Base-by-base conservation (phyloP, 371 early-diverging fungal genomes). In the Capniomyces stellatus region DNA sequence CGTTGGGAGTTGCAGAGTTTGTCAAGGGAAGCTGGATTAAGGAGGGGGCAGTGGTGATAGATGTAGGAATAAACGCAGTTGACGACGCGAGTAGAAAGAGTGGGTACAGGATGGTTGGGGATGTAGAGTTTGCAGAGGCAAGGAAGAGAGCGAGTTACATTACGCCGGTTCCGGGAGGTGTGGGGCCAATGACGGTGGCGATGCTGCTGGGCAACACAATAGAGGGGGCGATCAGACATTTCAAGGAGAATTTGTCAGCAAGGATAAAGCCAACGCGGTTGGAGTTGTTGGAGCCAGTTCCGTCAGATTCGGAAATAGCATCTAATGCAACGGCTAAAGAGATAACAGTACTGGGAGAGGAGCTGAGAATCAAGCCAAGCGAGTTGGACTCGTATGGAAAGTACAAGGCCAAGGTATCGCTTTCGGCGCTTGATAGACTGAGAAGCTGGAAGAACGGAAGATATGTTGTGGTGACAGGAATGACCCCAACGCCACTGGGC, bases 141-240 rank as follows among this genome's bases (percentile, higher is more conserved):
- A 58, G 60, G 18, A 46, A 71, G 28, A 77, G 81, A 4, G 91
- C 90, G 2, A 71, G 79, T 6, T 71, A 71, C 28, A 87, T 92
- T 57, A 92, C 93, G 0, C 92, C 95, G 1, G 95, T 94, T 44
- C 95, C 95, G 23, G 94, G 94, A 28, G 94, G 93, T 40, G 92
- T 93, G 27, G 95, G 93, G 0, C 95, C 95, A 12, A 92, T 94
- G 93, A 93, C 95, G 3, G 94, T 94, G 13, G 89, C 89, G 43
- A 92, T 94, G 90, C 72, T 94, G 29, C 67, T 94, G 67, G 62
- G 81, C 51, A 94, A 93, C 71, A 87, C 85, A 0, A 69, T 83
- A 0, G 58, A 75, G 29, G 78, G 83, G 46, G 91, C 90, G 27
- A 73, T 80, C 60, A 74, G 86, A 21, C 81, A 73, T 63, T 72